Conservation (phyloP, 306 rosid genomes). For the Trifolium dubium region DNA sequence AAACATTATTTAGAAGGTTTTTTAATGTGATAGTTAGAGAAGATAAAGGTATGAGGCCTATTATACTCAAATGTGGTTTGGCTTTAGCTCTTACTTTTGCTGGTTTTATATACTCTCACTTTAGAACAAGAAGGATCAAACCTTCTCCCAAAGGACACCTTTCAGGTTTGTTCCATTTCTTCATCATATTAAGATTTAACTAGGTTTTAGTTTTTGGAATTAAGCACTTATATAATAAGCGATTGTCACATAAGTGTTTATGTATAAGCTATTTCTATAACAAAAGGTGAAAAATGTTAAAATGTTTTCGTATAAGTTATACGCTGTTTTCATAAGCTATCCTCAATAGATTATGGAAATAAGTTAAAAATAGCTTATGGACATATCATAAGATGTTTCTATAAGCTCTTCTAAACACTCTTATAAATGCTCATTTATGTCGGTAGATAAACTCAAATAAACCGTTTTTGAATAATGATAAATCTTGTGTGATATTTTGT, state of each 20-base stretch:
- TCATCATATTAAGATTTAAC: neutral
- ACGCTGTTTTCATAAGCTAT: neutral
- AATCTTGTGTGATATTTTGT: slow-evolving; percentile 27
- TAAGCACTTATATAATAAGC: neutral
- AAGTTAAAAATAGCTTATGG: too few species aligned
- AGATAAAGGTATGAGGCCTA: slow-evolving; percentile 58
- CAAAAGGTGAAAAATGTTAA: neutral
- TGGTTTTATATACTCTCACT: slow-evolving; percentile 65
- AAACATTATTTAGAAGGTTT: slow-evolving; percentile 32
- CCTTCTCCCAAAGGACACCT: slow-evolving; percentile 48
- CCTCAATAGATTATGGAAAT: neutral
- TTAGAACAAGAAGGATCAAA: slow-evolving; percentile 55
- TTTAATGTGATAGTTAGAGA: slow-evolving; percentile 44
- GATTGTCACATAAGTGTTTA: neutral
- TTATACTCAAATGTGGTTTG: slow-evolving; percentile 71
- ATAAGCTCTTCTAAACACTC: neutral
- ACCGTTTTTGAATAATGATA: neutral
- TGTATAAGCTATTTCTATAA: neutral
- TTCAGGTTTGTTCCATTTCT: slow-evolving; percentile 53
- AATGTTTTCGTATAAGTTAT: neutral
- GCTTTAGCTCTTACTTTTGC: slow-evolving; percentile 82
- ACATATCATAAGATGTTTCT: neutral
- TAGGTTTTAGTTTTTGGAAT: too few species aligned
- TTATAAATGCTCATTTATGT: neutral
- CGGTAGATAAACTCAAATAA: neutral